These are phyloP conservation scores for Exophiala bonariae DNA, from an alignment of 2,329 filamentous ascomycete species.

Conservation along the genomic window DNA sequence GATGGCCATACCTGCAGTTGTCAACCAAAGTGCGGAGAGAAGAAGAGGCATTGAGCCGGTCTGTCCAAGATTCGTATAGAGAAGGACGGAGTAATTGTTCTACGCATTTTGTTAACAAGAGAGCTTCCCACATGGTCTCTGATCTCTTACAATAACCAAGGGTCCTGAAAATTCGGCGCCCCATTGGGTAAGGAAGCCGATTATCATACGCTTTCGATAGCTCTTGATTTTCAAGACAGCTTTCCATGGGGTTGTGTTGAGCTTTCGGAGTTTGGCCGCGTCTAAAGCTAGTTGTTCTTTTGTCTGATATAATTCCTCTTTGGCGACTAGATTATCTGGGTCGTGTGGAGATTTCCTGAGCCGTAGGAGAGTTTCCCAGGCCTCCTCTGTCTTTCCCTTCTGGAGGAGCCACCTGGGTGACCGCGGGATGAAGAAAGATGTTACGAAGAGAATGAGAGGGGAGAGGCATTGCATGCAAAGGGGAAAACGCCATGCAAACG, in stretches of 20 bases:
- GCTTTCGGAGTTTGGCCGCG: slow-evolving; percentile 35
- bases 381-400: slow-evolving; percentile 36
- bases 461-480: slow-evolving; percentile 20
- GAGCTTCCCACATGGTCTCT: neutral
- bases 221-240: slow-evolving; percentile 49
- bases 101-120: neutral
- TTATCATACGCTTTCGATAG: slow-evolving; percentile 53
- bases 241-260: slow-evolving; percentile 44
- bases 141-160: slow-evolving; percentile 49
- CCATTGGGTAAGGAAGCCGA: slow-evolving; percentile 55
- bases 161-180: slow-evolving; percentile 55
- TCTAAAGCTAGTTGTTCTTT: slow-evolving; percentile 25
- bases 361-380: slow-evolving; percentile 33
- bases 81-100: slow-evolving; percentile 44
- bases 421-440: slow-evolving; percentile 19
- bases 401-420: slow-evolving; percentile 24
- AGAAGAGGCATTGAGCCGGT: slow-evolving; percentile 43
- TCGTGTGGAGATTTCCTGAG: slow-evolving; percentile 45
- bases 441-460: slow-evolving; percentile 17
- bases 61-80: slow-evolving; percentile 39
- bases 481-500: slow-evolving; percentile 27
- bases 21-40: slow-evolving; percentile 48
- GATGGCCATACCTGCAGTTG: slow-evolving; percentile 40
- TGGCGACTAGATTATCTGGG: slow-evolving; percentile 38
- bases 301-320: slow-evolving; percentile 42